Base-by-base conservation (phyloP, 257 asterid genomes). In the Pogostemon cablin region DNA sequence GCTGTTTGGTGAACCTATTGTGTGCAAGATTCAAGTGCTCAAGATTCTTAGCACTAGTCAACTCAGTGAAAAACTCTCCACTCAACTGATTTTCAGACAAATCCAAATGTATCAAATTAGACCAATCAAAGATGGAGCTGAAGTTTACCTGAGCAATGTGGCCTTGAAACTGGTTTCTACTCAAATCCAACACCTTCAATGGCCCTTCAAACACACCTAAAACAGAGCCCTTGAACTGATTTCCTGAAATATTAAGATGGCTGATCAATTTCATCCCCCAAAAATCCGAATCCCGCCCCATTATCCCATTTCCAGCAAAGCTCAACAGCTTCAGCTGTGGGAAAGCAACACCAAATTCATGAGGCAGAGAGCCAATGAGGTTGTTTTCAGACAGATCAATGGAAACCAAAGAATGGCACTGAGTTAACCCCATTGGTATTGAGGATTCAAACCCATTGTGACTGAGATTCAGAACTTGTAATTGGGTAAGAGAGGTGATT, bases 101-200 rank as follows among this genome's bases (percentile, higher is more conserved):
- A 80, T 93, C 96, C 81, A 93, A 79, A 82, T 87, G 81, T 71
- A 78, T 67, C 92, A 93, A 78, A 73, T 67, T 83, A 57, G 88
- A 82, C 88, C 90, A 86, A 61, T 77, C 63, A 78, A 86, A 92
- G 50, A 69, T 74, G 48, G 95, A 80, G 40, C 82, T 81, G 77
- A 80, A 77, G 71, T 85, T 87, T 83, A 91, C 97, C 96, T 87
- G 81, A 82, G 90, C 75, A 81, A 91, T 73, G 63, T 86, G 88
- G 74, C 96, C 97, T 72, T 91, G 86, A 80, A 91, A 89, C 65
- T 82, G 97, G 81, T 93, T 93, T 67, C 84, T 86, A 85, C 97
- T 91, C 88, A 93, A 75, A 84, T 93, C 98, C 78, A 93, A 41
- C 83, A 88, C 95, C 82, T 86, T 83, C 75, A 91, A 71, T 7